These are phyloP conservation scores for Myriangium duriaei DNA, from an alignment of 2,329 filamentous ascomycete genomes.

Conservation along the genomic window DNA sequence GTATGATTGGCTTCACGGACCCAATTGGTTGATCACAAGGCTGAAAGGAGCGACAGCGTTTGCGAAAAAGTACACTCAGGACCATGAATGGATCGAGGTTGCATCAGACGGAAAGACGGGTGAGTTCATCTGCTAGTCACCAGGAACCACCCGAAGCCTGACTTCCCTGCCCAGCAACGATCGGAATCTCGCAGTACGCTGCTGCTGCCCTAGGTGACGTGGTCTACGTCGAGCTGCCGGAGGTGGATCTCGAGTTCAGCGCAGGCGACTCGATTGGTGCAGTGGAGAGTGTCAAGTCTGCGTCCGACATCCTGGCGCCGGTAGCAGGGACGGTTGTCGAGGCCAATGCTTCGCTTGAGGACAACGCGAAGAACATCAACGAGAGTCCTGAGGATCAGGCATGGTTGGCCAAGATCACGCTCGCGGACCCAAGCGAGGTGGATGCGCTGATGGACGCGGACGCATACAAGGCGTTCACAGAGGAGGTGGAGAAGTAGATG, in stretches of 20 bases:
- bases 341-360: slow-evolving; percentile 63
- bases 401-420: slow-evolving; percentile 83
- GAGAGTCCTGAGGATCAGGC: slow-evolving; percentile 78
- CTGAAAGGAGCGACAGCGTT: too few species aligned
- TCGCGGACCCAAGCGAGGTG: slow-evolving; percentile 57
- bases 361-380: slow-evolving; percentile 81
- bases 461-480: slow-evolving; percentile 66
- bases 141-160: too few species aligned
- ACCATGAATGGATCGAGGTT: slow-evolving; percentile 97
- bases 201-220: slow-evolving; percentile 89
- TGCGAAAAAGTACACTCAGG: slow-evolving; percentile 81
- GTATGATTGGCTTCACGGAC: too few species aligned
- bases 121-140: too few species aligned
- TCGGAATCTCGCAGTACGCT: slow-evolving; percentile 85
- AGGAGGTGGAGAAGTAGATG: slow-evolving; percentile 29
- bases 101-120: slow-evolving; percentile 71
- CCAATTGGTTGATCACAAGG: too few species aligned
- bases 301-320: slow-evolving; percentile 92
- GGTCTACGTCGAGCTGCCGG: slow-evolving; percentile 90
- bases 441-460: slow-evolving; percentile 65
- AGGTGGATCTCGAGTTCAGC: slow-evolving; percentile 52
- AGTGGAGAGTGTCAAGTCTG: slow-evolving; percentile 96
- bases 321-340: slow-evolving; percentile 64
- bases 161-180: slow-evolving; percentile 38
- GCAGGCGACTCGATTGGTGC: slow-evolving; percentile 80